These are phyloP conservation scores for Basidiobolus meristosporus DNA, from an alignment of 371 early-diverging fungal species.

Conservation along the genomic window DNA sequence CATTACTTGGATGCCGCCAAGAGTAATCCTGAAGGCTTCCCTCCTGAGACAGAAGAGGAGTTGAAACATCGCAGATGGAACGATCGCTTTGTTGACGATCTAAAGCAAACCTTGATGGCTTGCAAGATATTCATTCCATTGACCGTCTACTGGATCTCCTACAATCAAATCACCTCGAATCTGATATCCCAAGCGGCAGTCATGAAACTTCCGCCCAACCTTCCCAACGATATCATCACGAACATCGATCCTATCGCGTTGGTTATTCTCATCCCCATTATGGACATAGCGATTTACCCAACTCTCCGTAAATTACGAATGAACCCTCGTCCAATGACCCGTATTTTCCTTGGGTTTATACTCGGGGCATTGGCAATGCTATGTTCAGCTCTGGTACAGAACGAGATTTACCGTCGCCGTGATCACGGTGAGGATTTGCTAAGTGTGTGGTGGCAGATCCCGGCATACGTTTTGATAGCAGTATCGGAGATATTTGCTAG, in stretches of 20 bases:
- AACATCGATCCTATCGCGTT: constrained; percentile 32
- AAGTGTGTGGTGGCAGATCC: constrained; percentile 41
- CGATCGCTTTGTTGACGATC: constrained; percentile 47
- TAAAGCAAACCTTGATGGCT: constrained; percentile 34
- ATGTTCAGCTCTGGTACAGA: constrained; percentile 46
- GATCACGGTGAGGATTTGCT: constrained; percentile 14
- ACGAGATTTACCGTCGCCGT: constrained; percentile 30
- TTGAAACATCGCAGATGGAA: constrained; percentile 19
- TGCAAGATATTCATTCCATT: constrained; percentile 54
- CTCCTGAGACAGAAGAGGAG: no score
- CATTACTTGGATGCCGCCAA: constrained; percentile 23
- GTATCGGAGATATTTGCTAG: constrained; percentile 35
- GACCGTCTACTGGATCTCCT: constrained; percentile 62
- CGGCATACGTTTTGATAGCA: constrained; percentile 40
- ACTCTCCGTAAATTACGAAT: constrained; percentile 33
- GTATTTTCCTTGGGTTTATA: constrained; percentile 50
- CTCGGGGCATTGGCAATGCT: constrained; percentile 40
- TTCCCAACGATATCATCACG: constrained; percentile 21
- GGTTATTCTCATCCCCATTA: constrained; percentile 46
- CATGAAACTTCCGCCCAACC: constrained; percentile 33
- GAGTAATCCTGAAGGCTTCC: constrained; percentile 1
- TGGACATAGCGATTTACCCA: constrained; percentile 47
- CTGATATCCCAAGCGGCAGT: constrained; percentile 46
- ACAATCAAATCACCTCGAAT: constrained; percentile 53
- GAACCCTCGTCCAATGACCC: constrained; percentile 38